A percentile compares a stretch with the other conserved stretches of the same genome.
Conservation (phyloP, 495 filamentous ascomycete species). For the Penicillium parvum region DNA sequence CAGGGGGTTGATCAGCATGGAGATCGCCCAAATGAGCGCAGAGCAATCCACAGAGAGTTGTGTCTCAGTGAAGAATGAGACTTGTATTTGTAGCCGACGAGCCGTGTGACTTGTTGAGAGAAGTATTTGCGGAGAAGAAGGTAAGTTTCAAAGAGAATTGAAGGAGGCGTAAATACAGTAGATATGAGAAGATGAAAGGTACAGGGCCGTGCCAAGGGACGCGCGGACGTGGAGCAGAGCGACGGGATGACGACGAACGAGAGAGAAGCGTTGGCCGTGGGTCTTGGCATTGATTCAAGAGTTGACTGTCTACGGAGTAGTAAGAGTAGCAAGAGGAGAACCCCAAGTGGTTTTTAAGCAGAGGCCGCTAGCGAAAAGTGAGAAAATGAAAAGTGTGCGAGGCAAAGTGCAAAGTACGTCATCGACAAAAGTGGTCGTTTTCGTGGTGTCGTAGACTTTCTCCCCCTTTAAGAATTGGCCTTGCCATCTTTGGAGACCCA, state of each 20-base stretch:
- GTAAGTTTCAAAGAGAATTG: too few species aligned
- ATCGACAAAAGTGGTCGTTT: too few species aligned
- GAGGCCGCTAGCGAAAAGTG: too few species aligned
- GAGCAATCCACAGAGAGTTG: background rate
- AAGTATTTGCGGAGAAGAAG: too few species aligned
- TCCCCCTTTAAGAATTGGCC: constrained; percentile 7
- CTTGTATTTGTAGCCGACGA: too few species aligned
- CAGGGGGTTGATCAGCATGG: constrained; percentile 12
- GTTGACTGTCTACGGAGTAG: too few species aligned
- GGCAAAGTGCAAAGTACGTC: too few species aligned
- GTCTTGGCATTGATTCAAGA: constrained; percentile 25
- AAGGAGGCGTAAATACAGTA: background rate
- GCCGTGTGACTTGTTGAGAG: too few species aligned
- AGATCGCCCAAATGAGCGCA: constrained; percentile 1
- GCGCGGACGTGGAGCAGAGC: constrained; percentile 24
- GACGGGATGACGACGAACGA: constrained; percentile 13
- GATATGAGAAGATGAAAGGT: background rate
- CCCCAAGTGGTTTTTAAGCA: too few species aligned
- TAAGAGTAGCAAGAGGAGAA: too few species aligned
- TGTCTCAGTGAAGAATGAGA: background rate
- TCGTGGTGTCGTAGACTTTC: too few species aligned
- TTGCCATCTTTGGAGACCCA: constrained; percentile 8
- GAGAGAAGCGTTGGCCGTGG: background rate
- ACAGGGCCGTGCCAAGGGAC: constrained; percentile 10
- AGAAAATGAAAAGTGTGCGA: too few species aligned